Evolutionary conservation across 441 rosid species (phyloP).

Genomic region (Adansonia gregorii): DNA sequence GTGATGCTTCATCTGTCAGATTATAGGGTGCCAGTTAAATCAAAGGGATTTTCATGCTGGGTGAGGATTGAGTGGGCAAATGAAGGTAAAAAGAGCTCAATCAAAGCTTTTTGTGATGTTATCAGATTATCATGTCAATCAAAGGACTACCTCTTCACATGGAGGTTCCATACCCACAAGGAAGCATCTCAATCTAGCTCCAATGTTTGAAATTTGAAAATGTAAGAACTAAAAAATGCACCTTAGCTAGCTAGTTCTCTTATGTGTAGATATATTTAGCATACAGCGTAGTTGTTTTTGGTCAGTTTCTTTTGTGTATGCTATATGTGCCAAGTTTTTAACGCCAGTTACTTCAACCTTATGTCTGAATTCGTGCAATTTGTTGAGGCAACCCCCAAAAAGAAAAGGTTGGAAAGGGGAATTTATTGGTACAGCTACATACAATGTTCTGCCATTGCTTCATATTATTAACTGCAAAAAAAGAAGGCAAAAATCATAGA

Average conservation of each 20-base stretch:
- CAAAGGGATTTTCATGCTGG: slow-evolving; percentile 80
- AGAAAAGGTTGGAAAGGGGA: background rate
- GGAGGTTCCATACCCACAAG: slow-evolving; percentile 77
- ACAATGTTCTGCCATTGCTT: background rate
- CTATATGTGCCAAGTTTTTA: background rate
- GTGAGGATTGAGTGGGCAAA: slow-evolving; percentile 82
- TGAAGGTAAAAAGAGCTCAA: slow-evolving; percentile 48
- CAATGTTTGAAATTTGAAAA: slow-evolving; percentile 31
- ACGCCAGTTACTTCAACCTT: background rate
- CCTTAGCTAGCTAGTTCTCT: background rate
- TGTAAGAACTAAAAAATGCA: slow-evolving; percentile 6
- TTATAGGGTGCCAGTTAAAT: slow-evolving; percentile 41
- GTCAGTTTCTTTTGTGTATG: background rate
- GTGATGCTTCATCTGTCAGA: slow-evolving; percentile 58
- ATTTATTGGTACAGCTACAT: background rate
- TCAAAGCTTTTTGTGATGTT: slow-evolving; percentile 62
- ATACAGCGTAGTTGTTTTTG: slow-evolving; percentile 18
- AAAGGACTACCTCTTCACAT: slow-evolving; percentile 65
- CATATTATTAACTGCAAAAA: background rate
- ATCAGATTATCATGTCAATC: slow-evolving; percentile 56
- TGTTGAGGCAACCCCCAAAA: background rate
- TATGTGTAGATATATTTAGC: slow-evolving; percentile 11
- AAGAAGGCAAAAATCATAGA: background rate
- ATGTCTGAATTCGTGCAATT: background rate
- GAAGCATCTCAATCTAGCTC: slow-evolving; percentile 40